These are phyloP conservation scores for Pleodorina starrii DNA, from an alignment of 139 green algal genomes.

Conservation along the genomic window DNA sequence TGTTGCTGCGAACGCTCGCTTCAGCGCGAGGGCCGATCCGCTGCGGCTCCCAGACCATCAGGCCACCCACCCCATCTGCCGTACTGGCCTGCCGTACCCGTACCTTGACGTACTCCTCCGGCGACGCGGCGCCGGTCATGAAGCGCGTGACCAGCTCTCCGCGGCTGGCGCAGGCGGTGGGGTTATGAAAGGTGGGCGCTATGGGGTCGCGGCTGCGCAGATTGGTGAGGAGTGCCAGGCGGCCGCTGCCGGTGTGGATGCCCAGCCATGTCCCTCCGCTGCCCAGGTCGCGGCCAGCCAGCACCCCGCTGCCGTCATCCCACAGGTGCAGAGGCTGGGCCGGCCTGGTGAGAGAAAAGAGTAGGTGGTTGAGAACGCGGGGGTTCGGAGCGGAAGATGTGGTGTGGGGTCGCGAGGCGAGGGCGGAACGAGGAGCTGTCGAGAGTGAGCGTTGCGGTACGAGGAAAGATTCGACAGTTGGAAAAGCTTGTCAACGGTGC, in stretches of 20 bases:
- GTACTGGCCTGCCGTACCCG: background rate
- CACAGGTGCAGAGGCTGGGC: constrained; percentile 71
- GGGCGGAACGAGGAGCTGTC: background rate
- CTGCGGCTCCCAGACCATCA: no score
- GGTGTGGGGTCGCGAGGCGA: background rate
- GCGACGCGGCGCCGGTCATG: constrained; percentile 47
- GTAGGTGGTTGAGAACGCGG: background rate
- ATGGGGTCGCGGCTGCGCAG: constrained; percentile 45
- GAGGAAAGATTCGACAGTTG: no score
- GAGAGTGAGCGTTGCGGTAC: background rate
- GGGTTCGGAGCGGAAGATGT: background rate
- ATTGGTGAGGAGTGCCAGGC: constrained; percentile 81
- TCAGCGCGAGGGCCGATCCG: no score
- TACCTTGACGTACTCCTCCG: constrained; percentile 53
- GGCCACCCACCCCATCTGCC: no score
- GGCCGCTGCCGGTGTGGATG: constrained; percentile 58
- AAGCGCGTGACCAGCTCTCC: constrained; percentile 71
- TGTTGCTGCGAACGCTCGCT: no score
- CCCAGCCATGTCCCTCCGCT: constrained; percentile 81
- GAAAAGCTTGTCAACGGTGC: no score
- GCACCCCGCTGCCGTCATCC: constrained; percentile 60
- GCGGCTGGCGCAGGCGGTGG: constrained; percentile 49
- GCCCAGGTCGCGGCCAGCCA: constrained; percentile 73
- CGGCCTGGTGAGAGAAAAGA: constrained; percentile 52
- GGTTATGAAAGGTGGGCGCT: constrained; percentile 10